Evolutionary conservation across 2,329 filamentous ascomycete genomes (phyloP).

Genomic region (Neofusicoccum sp.): DNA sequence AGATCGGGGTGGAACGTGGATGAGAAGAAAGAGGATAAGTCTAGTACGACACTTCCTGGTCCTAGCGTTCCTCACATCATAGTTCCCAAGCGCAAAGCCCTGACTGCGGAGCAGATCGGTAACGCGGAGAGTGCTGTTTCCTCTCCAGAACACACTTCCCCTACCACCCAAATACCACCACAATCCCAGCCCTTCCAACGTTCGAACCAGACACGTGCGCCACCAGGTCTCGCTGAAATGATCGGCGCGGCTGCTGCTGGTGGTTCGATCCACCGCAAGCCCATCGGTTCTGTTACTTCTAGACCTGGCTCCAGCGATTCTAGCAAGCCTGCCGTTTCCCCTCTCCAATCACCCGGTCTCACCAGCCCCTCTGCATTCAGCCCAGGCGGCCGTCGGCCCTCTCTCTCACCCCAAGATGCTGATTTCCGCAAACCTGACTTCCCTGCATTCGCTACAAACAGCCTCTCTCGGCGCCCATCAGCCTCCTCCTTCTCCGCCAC

Average conservation of each 20-base stretch:
- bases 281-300: conserved; percentile 24
- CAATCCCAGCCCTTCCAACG: conserved; percentile 10
- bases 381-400: conserved; percentile 20
- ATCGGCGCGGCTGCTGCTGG: conserved; percentile 9
- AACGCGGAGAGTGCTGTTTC: conserved; percentile 31
- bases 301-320: conserved; percentile 24
- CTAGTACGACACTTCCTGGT: conserved; percentile 32
- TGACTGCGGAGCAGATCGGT: conserved; percentile 47
- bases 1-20: conserved; percentile 23
- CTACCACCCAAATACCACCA: neutral
- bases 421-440: conserved; percentile 16
- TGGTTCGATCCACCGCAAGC: conserved; percentile 28
- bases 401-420: conserved; percentile 16
- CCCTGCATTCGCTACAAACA: neutral
- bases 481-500: neutral
- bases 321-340: conserved; percentile 23
- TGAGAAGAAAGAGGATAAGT: conserved; percentile 35
- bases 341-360: conserved; percentile 14
- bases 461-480: conserved; percentile 5
- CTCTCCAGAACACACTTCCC: neutral
- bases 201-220: neutral
- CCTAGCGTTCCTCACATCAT: conserved; percentile 37
- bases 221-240: conserved; percentile 28
- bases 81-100: conserved; percentile 48
- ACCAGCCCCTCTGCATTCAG: neutral